These are phyloP conservation scores for Sugiyamaella mastotermitis DNA, from an alignment of 805 yeast species.

Conservation along the genomic window DNA sequence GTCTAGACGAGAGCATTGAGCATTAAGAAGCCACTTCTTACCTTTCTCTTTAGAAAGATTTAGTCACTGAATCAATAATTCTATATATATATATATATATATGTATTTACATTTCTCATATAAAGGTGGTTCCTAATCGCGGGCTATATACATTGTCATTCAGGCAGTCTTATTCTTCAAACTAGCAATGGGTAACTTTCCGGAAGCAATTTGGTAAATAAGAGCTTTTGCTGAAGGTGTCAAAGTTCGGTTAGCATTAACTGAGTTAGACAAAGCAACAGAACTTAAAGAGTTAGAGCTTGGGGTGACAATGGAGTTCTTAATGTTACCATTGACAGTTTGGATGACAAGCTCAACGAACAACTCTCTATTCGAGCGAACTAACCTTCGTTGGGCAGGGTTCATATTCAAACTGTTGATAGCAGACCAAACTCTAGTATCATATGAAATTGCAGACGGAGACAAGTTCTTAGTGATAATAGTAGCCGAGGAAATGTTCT, in stretches of 20 bases:
- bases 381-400: conserved; percentile 5
- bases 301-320: conserved; percentile 1
- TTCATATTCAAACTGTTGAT: conserved; percentile 7
- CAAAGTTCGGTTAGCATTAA: conserved; percentile 13
- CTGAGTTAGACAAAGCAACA: conserved; percentile 6
- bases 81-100: too few species aligned
- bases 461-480: conserved; percentile 2
- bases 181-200: conserved; percentile 14
- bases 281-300: conserved; percentile 1
- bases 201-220: conserved; percentile 14
- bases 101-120: too few species aligned
- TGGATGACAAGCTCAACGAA: conserved; percentile 6
- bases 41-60: too few species aligned
- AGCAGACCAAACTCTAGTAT: conserved; percentile 9
- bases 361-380: conserved; percentile 7
- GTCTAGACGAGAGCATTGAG: too few species aligned
- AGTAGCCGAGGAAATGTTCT: conserved; percentile 2
- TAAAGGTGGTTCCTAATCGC: too few species aligned
- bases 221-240: conserved; percentile 10
- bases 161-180: conserved; percentile 11
- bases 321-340: conserved; percentile 6
- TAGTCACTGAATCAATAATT: too few species aligned
- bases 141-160: conserved; percentile 2
- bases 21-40: too few species aligned
- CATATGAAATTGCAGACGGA: conserved; percentile 7